phyloP scores from a whole-genome alignment of 352 stramenopile species.

The Pythium sukuiense region DNA sequence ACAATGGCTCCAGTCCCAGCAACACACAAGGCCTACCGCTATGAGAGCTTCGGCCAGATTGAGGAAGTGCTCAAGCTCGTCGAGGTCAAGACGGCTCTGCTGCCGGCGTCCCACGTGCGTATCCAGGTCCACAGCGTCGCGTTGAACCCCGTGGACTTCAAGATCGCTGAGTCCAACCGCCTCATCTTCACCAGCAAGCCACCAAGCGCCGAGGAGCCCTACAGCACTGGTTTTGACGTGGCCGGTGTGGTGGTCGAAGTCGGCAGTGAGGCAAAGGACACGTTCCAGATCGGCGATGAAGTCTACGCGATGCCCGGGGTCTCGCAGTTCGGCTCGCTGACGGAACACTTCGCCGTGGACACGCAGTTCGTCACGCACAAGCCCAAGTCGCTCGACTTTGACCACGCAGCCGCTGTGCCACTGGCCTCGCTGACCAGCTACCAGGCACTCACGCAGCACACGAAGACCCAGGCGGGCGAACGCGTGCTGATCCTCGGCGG shows the following conservation, averaged over 20 bases:
- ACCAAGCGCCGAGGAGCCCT: background rate
- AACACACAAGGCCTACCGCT: constrained; percentile 34
- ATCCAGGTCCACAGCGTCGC: constrained; percentile 36
- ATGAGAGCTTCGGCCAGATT: constrained; percentile 33
- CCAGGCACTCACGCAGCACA: constrained; percentile 35
- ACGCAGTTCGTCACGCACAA: constrained; percentile 43
- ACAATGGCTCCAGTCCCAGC: constrained; percentile 15
- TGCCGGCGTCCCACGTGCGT: constrained; percentile 30
- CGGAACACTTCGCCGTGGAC: constrained; percentile 43
- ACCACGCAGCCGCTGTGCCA: constrained; percentile 38
- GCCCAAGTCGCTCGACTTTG: constrained; percentile 41
- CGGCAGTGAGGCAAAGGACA: background rate
- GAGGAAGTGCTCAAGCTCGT: constrained; percentile 33
- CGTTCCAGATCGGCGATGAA: constrained; percentile 7
- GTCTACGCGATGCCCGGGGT: constrained; percentile 29
- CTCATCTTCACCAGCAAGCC: constrained; percentile 17
- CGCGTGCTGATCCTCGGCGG: constrained; percentile 49
- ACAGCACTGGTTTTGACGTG: background rate
- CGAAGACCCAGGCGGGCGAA: constrained; percentile 42
- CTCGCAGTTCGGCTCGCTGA: constrained; percentile 27
- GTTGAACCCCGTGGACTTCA: constrained; percentile 37
- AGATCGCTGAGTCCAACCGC: constrained; percentile 5
- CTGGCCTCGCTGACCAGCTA: constrained; percentile 38
- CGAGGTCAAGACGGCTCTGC: constrained; percentile 17
- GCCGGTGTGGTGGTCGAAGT: background rate